Percentiles rank a stretch among this genome's conserved stretches.
Conservation (phyloP, 768 basidiomycete genomes). For the Galerina sulciceps region DNA sequence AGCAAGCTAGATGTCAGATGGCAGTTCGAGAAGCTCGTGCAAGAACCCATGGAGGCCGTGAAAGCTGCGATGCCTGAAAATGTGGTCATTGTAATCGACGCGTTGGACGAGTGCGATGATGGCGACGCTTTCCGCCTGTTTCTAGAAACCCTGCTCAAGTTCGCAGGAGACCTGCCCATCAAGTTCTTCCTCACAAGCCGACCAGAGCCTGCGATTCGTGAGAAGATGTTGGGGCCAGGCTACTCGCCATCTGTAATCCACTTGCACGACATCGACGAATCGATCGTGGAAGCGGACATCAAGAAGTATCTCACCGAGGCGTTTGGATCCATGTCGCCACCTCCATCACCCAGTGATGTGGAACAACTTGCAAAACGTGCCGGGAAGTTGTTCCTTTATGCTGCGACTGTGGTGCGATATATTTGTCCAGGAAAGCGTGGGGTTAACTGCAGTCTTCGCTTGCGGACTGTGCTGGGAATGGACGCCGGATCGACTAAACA, state of each 20-base stretch:
- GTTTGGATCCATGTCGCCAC: too few species aligned
- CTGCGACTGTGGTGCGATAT: too few species aligned
- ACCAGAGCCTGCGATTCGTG: background rate
- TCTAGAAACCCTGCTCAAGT: background rate
- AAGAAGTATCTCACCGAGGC: too few species aligned
- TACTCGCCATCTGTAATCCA: background rate
- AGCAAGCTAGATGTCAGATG: background rate
- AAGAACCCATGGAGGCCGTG: background rate
- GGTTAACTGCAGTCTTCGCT: too few species aligned
- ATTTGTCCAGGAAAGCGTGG: too few species aligned
- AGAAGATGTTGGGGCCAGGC: background rate
- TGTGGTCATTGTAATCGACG: constrained; percentile 4
- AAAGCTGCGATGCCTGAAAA: background rate
- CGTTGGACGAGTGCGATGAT: background rate
- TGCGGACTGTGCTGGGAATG: too few species aligned
- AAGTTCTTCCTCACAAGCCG: background rate
- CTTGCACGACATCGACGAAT: background rate
- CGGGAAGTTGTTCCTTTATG: too few species aligned
- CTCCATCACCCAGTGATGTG: too few species aligned
- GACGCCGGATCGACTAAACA: too few species aligned
- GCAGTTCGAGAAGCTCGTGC: constrained; percentile 3
- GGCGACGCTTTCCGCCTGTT: background rate
- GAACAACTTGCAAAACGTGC: too few species aligned
- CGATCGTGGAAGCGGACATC: too few species aligned
- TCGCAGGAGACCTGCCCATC: background rate